These are phyloP conservation scores for Aureobasidium mangrovei DNA, from an alignment of 2,329 filamentous ascomycete species.

Conservation along the genomic window DNA sequence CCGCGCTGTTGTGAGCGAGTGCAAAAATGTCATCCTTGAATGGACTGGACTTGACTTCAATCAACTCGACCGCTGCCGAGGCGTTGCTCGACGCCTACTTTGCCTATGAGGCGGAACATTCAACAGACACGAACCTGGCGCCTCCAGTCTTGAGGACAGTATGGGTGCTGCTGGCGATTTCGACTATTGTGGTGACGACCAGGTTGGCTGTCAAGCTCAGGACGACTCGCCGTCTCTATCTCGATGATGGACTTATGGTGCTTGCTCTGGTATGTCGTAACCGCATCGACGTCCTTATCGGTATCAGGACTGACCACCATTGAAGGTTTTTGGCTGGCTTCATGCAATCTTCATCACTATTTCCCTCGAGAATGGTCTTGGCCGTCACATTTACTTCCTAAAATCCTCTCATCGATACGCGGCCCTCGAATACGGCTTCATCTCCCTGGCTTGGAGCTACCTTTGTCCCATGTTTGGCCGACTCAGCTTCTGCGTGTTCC, in stretches of 20 bases:
- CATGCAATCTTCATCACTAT: constrained; percentile 21
- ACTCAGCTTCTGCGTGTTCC: constrained; percentile 23
- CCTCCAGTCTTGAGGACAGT: background rate
- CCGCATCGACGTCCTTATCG: background rate
- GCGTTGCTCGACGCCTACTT: background rate
- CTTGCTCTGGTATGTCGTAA: constrained; percentile 17
- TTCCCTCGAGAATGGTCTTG: constrained; percentile 20
- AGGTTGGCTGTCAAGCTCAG: constrained; percentile 20
- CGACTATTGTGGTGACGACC: constrained; percentile 19
- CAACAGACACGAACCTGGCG: background rate
- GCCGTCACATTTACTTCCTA: constrained; percentile 22
- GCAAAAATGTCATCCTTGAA: too few species aligned
- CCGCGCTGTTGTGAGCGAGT: too few species aligned
- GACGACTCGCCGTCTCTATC: constrained; percentile 21
- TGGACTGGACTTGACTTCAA: too few species aligned
- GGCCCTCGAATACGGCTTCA: constrained; percentile 19
- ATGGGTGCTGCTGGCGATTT: constrained; percentile 22
- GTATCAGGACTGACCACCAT: background rate
- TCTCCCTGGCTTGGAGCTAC: constrained; percentile 20
- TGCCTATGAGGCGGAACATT: background rate
- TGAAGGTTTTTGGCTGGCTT: constrained; percentile 17
- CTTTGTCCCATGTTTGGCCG: constrained; percentile 23
- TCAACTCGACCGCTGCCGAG: background rate
- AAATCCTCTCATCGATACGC: constrained; percentile 13
- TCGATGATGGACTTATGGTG: constrained; percentile 23